A percentile compares a stretch with the other conserved stretches of the same genome.
phyloP scores from a whole-genome alignment of 2,329 filamentous ascomycete genomes.

The Rosellinia necatrix region DNA sequence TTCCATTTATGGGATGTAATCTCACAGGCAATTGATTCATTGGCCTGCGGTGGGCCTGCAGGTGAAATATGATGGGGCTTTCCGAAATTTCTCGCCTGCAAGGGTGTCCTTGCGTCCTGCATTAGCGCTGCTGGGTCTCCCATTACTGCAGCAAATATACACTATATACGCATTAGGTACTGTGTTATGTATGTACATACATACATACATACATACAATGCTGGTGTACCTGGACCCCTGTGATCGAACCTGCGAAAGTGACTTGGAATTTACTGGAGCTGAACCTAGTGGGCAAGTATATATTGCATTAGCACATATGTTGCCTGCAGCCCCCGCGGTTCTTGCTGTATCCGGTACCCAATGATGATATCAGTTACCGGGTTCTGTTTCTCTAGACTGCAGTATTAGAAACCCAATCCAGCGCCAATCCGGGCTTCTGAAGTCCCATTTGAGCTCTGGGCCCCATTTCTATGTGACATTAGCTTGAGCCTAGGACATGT shows the following conservation, averaged over 20 bases:
- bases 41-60: slow-evolving; percentile 26
- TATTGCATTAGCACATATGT: slow-evolving; percentile 2
- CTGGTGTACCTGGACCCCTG: slow-evolving; percentile 3
- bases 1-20: slow-evolving; percentile 17
- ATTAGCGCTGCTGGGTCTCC: slow-evolving; percentile 29
- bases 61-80: slow-evolving; percentile 27
- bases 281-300: not conserved
- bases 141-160: not conserved
- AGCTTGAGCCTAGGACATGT: slow-evolving; percentile 20
- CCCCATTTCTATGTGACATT: slow-evolving; percentile 15
- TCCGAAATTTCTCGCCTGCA: slow-evolving; percentile 34
- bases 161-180: not conserved
- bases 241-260: not conserved
- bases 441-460: slow-evolving; percentile 6
- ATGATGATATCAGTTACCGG: slow-evolving; percentile 1
- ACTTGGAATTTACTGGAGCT: not conserved
- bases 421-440: slow-evolving; percentile 1
- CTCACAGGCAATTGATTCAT: slow-evolving; percentile 18
- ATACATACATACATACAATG: not conserved
- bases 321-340: slow-evolving; percentile 9
- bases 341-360: slow-evolving; percentile 3
- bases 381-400: not conserved
- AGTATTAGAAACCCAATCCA: not conserved
- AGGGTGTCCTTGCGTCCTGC: slow-evolving; percentile 28
- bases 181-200: not conserved